phyloP scores from a whole-genome alignment of 495 filamentous ascomycete genomes.

The Penicillium samsonianum region DNA sequence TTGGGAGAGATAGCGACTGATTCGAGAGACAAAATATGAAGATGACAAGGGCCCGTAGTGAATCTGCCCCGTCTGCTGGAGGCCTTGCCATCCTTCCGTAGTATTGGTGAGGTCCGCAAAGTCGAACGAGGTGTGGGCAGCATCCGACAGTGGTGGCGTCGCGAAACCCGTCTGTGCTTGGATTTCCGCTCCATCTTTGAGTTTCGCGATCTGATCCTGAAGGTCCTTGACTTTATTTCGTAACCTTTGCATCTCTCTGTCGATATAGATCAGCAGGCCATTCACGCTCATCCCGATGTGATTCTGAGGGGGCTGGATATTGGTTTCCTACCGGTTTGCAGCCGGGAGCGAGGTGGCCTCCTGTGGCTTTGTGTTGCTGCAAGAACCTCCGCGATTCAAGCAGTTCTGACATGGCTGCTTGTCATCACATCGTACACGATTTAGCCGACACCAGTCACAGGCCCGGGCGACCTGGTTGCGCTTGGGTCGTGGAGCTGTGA shows the following conservation, averaged over 20 bases:
- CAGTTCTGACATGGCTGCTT: slow-evolving; percentile 48
- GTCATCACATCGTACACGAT: slow-evolving; percentile 50
- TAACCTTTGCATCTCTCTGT: background rate
- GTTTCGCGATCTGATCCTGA: slow-evolving; percentile 34
- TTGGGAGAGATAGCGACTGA: background rate
- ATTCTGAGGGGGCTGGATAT: slow-evolving; percentile 1
- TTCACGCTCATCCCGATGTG: background rate
- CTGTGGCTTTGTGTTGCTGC: slow-evolving; percentile 32
- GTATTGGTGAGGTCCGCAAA: background rate
- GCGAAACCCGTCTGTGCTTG: background rate
- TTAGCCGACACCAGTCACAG: slow-evolving; percentile 48
- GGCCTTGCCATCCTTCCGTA: background rate
- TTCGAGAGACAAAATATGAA: background rate
- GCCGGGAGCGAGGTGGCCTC: slow-evolving; percentile 34
- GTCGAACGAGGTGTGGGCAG: background rate
- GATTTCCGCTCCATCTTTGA: slow-evolving; percentile 4
- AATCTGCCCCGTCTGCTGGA: background rate
- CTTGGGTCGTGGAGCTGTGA: slow-evolving; percentile 17
- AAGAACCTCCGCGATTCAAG: slow-evolving; percentile 32
- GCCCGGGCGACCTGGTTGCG: slow-evolving; percentile 46
- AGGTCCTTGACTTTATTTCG: slow-evolving; percentile 35
- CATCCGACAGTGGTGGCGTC: background rate
- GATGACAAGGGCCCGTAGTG: background rate
- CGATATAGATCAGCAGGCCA: background rate
- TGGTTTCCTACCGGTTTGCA: slow-evolving; percentile 17